Evolutionary conservation across 495 filamentous ascomycete genomes (phyloP).

Genomic region (Clohesyomyces aquaticus): DNA sequence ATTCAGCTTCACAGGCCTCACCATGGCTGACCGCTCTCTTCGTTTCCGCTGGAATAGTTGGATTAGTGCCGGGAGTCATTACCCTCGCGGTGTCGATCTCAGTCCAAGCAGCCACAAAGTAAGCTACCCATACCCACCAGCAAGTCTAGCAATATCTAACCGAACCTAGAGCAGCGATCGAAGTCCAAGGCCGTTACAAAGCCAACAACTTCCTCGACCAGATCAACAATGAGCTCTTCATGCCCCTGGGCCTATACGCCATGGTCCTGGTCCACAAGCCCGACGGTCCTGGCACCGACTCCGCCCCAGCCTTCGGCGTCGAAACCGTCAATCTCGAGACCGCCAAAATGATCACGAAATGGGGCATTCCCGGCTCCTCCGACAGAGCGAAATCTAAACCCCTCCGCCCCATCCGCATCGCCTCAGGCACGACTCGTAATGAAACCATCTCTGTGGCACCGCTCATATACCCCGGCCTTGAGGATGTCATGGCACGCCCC

Average conservation of each 20-base stretch:
- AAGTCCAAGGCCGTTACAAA: conserved; percentile 10
- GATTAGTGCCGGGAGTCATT: neutral
- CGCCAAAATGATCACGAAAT: conserved; percentile 20
- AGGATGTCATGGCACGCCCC: conserved; percentile 1
- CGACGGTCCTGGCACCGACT: neutral
- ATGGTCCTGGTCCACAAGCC: conserved; percentile 12
- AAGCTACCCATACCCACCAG: neutral
- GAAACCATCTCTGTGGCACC: conserved; percentile 15
- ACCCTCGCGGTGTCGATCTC: neutral
- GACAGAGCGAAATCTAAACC: too few species aligned
- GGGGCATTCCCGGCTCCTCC: conserved; percentile 20
- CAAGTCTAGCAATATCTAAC: neutral
- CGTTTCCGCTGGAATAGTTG: neutral
- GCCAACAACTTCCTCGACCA: conserved; percentile 11
- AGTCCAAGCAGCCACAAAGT: neutral
- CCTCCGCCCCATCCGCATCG: conserved; percentile 12
- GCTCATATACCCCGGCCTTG: conserved; percentile 16
- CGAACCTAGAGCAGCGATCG: neutral
- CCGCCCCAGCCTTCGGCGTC: conserved; percentile 4
- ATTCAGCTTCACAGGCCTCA: conserved; percentile 3
- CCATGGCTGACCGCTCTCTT: conserved; percentile 2
- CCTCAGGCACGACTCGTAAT: conserved; percentile 4
- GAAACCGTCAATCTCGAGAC: conserved; percentile 21
- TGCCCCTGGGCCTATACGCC: conserved; percentile 8
- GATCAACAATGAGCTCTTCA: conserved; percentile 14